A percentile compares a stretch with the other conserved stretches of the same genome.
phyloP scores from a whole-genome alignment of 352 stramenopile genomes.

The Globisporangium acanthophoron region DNA sequence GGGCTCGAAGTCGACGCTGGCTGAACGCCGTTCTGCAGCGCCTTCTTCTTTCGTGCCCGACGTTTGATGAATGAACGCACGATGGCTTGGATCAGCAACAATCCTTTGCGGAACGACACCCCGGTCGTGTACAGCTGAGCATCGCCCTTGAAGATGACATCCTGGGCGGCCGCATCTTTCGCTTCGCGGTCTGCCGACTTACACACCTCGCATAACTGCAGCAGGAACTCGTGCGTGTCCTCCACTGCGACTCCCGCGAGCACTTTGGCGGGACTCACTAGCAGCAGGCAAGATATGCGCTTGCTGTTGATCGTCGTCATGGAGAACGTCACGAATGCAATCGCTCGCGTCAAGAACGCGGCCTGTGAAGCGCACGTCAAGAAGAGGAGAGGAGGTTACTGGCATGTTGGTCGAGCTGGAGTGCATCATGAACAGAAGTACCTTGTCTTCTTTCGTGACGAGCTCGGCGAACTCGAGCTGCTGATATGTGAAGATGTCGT shows the following conservation, averaged over 20 bases:
- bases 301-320: slow-evolving; percentile 36
- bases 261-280: slow-evolving; percentile 83
- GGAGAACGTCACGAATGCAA: slow-evolving; percentile 67
- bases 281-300: slow-evolving; percentile 59
- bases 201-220: slow-evolving; percentile 65
- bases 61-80: slow-evolving; percentile 62
- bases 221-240: slow-evolving; percentile 70
- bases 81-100: slow-evolving; percentile 66
- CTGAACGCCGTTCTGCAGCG: slow-evolving; percentile 14
- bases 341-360: slow-evolving; percentile 67
- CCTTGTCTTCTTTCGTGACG: slow-evolving; percentile 72
- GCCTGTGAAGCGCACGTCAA: slow-evolving; percentile 23
- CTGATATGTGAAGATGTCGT: slow-evolving; percentile 58
- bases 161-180: slow-evolving; percentile 45
- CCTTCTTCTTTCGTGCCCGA: slow-evolving; percentile 32
- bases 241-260: slow-evolving; percentile 58
- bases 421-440: slow-evolving; percentile 7
- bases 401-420: background rate
- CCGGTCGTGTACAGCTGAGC: slow-evolving; percentile 62
- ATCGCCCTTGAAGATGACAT: slow-evolving; percentile 63
- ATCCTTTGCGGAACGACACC: slow-evolving; percentile 63
- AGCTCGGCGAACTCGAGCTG: slow-evolving; percentile 62
- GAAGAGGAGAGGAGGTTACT: background rate
- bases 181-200: slow-evolving; percentile 33
- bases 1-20: background rate